Evolutionary conservation across 1,284 basidiomycete genomes (phyloP), one percentile per base, ranked within the genome.

Genomic region (Melampsora americana): DNA sequence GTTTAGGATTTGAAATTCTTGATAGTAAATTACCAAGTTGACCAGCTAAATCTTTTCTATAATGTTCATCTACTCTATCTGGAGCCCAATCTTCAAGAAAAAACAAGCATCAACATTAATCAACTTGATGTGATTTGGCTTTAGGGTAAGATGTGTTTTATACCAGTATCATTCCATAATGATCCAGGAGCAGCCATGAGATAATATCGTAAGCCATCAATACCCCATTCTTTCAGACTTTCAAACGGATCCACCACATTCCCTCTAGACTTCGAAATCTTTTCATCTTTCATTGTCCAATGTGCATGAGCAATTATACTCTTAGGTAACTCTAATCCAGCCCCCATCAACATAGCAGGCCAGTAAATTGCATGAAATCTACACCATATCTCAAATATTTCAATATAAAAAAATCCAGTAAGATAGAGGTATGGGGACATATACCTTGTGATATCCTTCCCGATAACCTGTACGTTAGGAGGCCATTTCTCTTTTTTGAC

Each of bases 341-440:
- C 80, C 30, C 81, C 82, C 76, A 83, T 80, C 14, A 83, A 78
- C 20, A 83, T 74, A 12, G 82, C 81, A 0, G 82, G 82, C 81
- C 81, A 83, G 78, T 83, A 83, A 68, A 83, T 80, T 3, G 82
- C 80, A 66, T 83, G 82, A 75, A 83, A 83, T 20, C 79, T 78
- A 60, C n/a, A 5, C 6, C 11, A 42, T 42, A 42, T 42, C 18
- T n/a, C 2, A 26, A 50, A 18, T 11, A 50, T 20, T 23, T 26
- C 53, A 61, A n/a, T 46, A 62, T 20, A 20, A n/a, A n/a, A 48
- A n/a, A 16, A 69, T 64, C 11, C 35, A 35, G 44, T 32, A 35
- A 44, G 23, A 35, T 4, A 35, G 60, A 56, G 30, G 12, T 4
- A n/a, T 61, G 20, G 42, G 26, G 32, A 6, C 14, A 42, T 26